Conservation (phyloP, 2,329 filamentous ascomycete species). For the Colletotrichum tanaceti region DNA sequence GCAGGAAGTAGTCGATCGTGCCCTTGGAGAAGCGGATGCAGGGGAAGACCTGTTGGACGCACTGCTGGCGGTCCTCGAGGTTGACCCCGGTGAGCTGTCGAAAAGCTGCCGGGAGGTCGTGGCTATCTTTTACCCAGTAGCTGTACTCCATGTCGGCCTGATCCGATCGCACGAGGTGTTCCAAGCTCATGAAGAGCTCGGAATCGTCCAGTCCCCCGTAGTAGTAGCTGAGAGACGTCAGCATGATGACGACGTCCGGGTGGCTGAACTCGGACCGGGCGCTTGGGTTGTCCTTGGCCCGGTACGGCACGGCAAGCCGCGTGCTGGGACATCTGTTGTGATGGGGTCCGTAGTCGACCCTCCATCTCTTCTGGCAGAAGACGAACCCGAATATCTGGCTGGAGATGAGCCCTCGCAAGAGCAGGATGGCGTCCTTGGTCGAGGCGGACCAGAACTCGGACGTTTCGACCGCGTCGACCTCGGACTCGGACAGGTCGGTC, state of each 20-base stretch:
- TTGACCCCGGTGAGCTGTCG: conserved; percentile 65
- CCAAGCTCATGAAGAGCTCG: conserved; percentile 61
- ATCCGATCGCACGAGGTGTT: conserved; percentile 61
- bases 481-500: conserved; percentile 43
- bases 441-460: conserved; percentile 51
- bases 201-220: conserved; percentile 64
- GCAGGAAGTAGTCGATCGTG: conserved; percentile 73
- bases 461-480: conserved; percentile 52
- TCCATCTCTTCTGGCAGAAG: conserved; percentile 69
- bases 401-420: conserved; percentile 68
- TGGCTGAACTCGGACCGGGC: conserved; percentile 71
- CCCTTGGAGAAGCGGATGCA: conserved; percentile 62
- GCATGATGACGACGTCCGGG: conserved; percentile 66
- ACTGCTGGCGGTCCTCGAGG: conserved; percentile 64
- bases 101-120: conserved; percentile 52
- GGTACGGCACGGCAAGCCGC: conserved; percentile 67
- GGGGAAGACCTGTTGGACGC: conserved; percentile 62
- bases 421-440: conserved; percentile 53
- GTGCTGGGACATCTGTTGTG: conserved; percentile 53
- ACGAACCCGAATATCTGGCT: conserved; percentile 65
- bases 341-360: conserved; percentile 73
- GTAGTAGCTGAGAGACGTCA: conserved; percentile 69
- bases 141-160: conserved; percentile 64
- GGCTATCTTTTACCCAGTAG: conserved; percentile 56
- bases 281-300: conserved; percentile 68